A percentile compares a stretch with the other conserved stretches of the same genome.
These are phyloP conservation scores for Russula ochroleuca DNA, from an alignment of 768 basidiomycete species.

Conservation along the genomic window DNA sequence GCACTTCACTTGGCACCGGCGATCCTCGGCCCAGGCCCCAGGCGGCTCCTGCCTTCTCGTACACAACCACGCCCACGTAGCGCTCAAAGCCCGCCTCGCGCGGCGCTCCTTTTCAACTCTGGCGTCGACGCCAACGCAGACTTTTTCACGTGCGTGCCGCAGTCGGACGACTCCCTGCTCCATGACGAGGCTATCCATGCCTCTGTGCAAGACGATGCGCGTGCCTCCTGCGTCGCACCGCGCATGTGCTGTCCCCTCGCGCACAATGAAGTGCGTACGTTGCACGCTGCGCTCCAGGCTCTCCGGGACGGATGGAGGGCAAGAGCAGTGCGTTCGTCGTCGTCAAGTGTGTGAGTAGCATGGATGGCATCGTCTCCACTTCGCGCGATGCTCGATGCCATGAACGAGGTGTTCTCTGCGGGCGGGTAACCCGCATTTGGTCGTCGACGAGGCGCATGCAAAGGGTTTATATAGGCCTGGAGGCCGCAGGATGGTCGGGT, in stretches of 20 bases:
- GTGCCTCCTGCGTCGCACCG: conserved; percentile 32
- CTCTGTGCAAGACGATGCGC: conserved; percentile 84
- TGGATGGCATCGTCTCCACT: conserved; percentile 82
- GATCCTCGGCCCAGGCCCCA: conserved; percentile 80
- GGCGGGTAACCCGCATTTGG: conserved; percentile 65
- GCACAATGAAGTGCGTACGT: conserved; percentile 59
- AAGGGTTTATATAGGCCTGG: conserved; percentile 82
- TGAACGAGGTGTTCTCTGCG: conserved; percentile 52
- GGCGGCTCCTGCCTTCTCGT: conserved; percentile 34
- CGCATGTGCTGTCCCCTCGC: conserved; percentile 47
- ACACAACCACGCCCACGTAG: conserved; percentile 47
- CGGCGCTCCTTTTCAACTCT: background rate
- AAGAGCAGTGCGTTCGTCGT: conserved; percentile 64
- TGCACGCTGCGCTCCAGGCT: conserved; percentile 47
- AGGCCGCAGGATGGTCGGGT: conserved; percentile 37
- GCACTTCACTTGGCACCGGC: conserved; percentile 48
- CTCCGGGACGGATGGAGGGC: conserved; percentile 53
- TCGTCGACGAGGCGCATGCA: conserved; percentile 84
- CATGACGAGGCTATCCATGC: conserved; percentile 90
- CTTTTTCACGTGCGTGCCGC: background rate
- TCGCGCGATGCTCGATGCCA: conserved; percentile 33
- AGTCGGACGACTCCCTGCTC: conserved; percentile 58
- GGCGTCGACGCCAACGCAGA: background rate
- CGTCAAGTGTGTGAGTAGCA: conserved; percentile 86
- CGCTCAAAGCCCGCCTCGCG: conserved; percentile 2